phyloP scores from a whole-genome alignment of 2,329 filamentous ascomycete genomes.

The Penicillium sp. region DNA sequence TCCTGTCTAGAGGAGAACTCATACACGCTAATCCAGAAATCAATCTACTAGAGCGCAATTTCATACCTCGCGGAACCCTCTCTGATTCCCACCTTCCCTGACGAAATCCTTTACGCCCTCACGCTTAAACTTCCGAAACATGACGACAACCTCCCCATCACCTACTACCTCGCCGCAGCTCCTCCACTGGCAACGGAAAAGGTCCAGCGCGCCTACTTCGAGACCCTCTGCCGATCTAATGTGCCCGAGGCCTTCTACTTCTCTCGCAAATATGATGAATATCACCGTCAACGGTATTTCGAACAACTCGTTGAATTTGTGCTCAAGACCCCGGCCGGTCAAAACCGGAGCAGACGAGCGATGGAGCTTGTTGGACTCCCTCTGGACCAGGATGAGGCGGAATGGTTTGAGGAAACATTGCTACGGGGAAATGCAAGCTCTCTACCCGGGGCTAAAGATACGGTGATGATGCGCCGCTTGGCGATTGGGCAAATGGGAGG shows the following conservation, averaged over 20 bases:
- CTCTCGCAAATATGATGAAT: constrained; percentile 66
- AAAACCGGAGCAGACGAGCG: constrained; percentile 58
- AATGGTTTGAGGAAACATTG: constrained; percentile 73
- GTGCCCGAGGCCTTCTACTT: constrained; percentile 76
- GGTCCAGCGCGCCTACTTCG: constrained; percentile 70
- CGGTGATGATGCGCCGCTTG: constrained; percentile 73
- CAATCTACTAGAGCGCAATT: constrained; percentile 62
- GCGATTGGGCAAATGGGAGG: constrained; percentile 61
- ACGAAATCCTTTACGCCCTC: constrained; percentile 76
- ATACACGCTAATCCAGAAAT: constrained; percentile 14
- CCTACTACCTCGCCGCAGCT: constrained; percentile 77
- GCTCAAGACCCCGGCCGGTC: constrained; percentile 48
- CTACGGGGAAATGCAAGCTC: constrained; percentile 67
- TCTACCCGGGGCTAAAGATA: constrained; percentile 70
- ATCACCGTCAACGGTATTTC: constrained; percentile 67
- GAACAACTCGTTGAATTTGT: constrained; percentile 67
- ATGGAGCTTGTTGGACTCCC: constrained; percentile 75
- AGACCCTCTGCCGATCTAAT: constrained; percentile 68
- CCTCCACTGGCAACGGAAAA: constrained; percentile 69
- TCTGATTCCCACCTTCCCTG: constrained; percentile 77
- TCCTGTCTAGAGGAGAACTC: background rate
- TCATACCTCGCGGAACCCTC: constrained; percentile 79
- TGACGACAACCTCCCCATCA: constrained; percentile 69
- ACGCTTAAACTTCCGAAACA: constrained; percentile 63
- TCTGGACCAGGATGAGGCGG: constrained; percentile 71